Conservation (phyloP, 2,329 filamentous ascomycete species). For the Macrophomina pseudophaseolina region DNA sequence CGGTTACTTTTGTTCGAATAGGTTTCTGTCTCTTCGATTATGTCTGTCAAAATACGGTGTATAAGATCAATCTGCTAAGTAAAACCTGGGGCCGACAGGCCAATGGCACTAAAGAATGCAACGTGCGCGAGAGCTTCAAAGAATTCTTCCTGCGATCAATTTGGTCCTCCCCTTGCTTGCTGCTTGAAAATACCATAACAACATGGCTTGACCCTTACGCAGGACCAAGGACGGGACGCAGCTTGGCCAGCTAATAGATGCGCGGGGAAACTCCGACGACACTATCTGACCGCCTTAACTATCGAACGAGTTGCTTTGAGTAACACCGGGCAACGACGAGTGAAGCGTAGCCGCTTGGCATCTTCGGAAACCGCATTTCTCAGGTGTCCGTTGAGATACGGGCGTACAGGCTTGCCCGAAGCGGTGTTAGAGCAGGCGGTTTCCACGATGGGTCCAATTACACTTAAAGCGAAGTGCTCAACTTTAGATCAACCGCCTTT, state of each 20-base stretch:
- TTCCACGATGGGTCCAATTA: slow-evolving; percentile 3
- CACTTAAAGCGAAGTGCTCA: neutral
- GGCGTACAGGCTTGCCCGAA: neutral
- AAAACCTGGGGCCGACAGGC: neutral
- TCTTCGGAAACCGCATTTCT: neutral
- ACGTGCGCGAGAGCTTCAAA: neutral
- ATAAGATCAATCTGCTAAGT: slow-evolving; percentile 15
- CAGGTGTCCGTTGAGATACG: neutral
- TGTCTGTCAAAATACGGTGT: too few species aligned
- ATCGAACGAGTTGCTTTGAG: slow-evolving; percentile 8
- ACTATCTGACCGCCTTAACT: neutral
- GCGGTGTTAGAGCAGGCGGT: neutral
- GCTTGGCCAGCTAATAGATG: neutral
- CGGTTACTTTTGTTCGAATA: neutral
- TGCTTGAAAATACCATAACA: neutral
- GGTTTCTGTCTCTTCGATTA: too few species aligned
- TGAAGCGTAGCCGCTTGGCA: neutral
- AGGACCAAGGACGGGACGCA: neutral
- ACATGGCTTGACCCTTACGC: neutral
- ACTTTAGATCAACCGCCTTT: slow-evolving; percentile 39
- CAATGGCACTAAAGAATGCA: slow-evolving; percentile 1
- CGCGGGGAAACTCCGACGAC: neutral
- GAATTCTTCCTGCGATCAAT: slow-evolving; percentile 10
- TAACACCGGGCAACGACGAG: neutral
- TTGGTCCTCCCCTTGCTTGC: slow-evolving; percentile 5